A percentile compares a stretch with the other conserved stretches of the same genome.
These are phyloP conservation scores for Artemisia tridentata DNA, from an alignment of 129 eudicot genomes.

Conservation along the genomic window DNA sequence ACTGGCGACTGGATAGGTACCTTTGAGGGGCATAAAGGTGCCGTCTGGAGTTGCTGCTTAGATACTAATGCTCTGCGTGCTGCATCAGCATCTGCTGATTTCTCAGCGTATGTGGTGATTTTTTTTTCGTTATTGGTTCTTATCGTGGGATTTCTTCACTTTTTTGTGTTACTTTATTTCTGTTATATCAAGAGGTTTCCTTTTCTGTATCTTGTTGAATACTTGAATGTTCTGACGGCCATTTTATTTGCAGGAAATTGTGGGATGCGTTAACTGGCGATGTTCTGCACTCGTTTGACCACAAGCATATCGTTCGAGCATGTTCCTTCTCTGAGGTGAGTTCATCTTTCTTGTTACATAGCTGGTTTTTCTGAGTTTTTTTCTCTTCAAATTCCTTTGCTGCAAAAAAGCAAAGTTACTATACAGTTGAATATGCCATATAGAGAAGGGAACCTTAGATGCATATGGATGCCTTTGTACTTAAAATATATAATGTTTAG, in stretches of 20 bases:
- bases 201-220: background rate
- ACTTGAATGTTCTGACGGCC: background rate
- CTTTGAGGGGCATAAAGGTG: constrained; percentile 83
- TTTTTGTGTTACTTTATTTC: background rate
- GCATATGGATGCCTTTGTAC: background rate
- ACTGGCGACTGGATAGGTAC: constrained; percentile 92
- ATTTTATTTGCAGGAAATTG: constrained; percentile 42
- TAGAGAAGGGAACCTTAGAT: background rate
- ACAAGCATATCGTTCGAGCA: constrained; percentile 80
- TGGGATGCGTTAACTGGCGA: constrained; percentile 87
- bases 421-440: background rate
- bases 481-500: background rate
- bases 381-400: background rate
- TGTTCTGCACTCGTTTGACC: constrained; percentile 70
- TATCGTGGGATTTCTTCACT: background rate
- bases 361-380: background rate
- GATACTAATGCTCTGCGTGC: constrained; percentile 71
- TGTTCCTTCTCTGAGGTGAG: constrained; percentile 76
- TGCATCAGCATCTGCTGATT: constrained; percentile 83
- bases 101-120: constrained; percentile 55
- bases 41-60: constrained; percentile 84
- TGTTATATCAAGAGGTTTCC: background rate
- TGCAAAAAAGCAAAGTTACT: background rate
- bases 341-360: constrained; percentile 8
- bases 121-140: background rate